These are phyloP conservation scores for Lactifluus hygrophoroides DNA, from an alignment of 768 basidiomycete species.

Conservation along the genomic window DNA sequence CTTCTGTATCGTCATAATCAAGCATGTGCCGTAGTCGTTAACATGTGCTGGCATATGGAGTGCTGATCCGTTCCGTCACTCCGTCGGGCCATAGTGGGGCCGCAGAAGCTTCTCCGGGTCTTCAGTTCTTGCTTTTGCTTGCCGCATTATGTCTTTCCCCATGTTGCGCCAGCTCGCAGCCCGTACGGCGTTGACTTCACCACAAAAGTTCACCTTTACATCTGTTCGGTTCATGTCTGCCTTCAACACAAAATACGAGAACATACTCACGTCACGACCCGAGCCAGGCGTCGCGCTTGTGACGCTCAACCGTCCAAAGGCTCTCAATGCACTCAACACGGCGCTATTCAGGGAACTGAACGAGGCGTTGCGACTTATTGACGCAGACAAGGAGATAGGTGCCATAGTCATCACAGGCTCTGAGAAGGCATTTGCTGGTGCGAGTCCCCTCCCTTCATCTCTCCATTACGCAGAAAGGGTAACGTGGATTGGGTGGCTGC, in stretches of 20 bases:
- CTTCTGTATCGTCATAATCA: background rate
- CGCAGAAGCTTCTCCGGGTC: no score
- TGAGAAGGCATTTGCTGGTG: constrained; percentile 89
- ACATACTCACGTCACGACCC: constrained; percentile 62
- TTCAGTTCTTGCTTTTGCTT: no score
- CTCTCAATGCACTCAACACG: constrained; percentile 78
- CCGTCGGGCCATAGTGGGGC: no score
- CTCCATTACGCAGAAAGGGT: background rate
- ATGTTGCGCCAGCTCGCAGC: background rate
- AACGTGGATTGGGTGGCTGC: background rate
- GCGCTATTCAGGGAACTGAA: constrained; percentile 80
- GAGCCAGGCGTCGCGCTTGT: constrained; percentile 67
- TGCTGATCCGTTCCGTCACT: background rate
- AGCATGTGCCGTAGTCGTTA: background rate
- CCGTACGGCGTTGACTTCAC: background rate
- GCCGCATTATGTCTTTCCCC: background rate
- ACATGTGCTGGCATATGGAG: background rate
- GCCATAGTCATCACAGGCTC: constrained; percentile 91
- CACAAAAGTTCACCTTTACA: background rate
- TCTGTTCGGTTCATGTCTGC: constrained; percentile 44
- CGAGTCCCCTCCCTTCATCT: constrained; percentile 22
- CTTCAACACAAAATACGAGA: constrained; percentile 38
- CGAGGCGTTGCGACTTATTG: constrained; percentile 45
- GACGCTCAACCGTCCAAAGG: constrained; percentile 83
- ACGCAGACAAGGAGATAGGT: constrained; percentile 61